Conservation (phyloP, 371 early-diverging fungal species). For the Mucor plumbeus region DNA sequence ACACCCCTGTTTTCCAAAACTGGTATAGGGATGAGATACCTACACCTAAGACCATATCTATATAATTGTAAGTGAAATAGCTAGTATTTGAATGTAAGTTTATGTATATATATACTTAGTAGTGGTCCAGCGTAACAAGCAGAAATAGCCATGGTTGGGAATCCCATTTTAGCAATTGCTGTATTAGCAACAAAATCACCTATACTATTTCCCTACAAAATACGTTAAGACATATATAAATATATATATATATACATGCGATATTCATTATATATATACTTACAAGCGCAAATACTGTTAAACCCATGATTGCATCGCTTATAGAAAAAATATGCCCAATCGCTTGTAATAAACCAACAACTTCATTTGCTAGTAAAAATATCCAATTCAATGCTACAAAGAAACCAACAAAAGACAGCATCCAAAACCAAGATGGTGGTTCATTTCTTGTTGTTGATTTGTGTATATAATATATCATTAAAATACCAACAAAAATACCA, state of each 20-base stretch:
- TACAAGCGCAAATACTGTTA: slow-evolving; percentile 85
- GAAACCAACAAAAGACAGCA: slow-evolving; percentile 73
- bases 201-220: slow-evolving; percentile 75
- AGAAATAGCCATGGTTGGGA: slow-evolving; percentile 84
- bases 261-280: neutral
- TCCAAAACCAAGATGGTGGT: slow-evolving; percentile 48
- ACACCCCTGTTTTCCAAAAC: slow-evolving; percentile 42
- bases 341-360: slow-evolving; percentile 81
- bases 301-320: slow-evolving; percentile 83
- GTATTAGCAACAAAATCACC: slow-evolving; percentile 87
- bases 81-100: too few relatives aligned
- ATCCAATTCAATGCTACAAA: slow-evolving; percentile 80
- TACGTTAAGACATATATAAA: too few relatives aligned
- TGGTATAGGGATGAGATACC: slow-evolving; percentile 71
- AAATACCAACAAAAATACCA: slow-evolving; percentile 31
- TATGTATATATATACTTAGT: slow-evolving; percentile 50
- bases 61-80: neutral
- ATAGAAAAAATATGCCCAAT: slow-evolving; percentile 76
- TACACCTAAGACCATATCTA: slow-evolving; percentile 79
- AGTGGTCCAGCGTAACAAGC: slow-evolving; percentile 89
- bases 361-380: slow-evolving; percentile 78
- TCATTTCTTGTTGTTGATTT: slow-evolving; percentile 31
- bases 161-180: slow-evolving; percentile 84
- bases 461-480: slow-evolving; percentile 23
- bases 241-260: too few relatives aligned